Evolutionary conservation across 345 rosid species (phyloP).

Genomic region (Geranium brycei): DNA sequence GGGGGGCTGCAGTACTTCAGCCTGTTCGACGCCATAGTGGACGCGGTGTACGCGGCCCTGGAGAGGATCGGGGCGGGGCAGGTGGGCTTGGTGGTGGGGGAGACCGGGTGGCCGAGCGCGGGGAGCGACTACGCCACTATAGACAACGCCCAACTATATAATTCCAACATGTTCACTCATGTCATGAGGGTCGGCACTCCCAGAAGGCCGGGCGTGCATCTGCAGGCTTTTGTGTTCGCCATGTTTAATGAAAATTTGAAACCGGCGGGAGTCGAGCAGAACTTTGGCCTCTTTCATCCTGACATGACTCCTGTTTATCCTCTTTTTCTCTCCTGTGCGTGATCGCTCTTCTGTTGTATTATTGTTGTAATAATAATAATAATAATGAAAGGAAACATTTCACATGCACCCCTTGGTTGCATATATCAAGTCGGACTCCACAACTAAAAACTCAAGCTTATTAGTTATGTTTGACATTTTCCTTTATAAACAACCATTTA

Average conservation of each 20-base stretch:
- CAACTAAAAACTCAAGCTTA: too few species aligned
- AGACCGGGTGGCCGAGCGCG: constrained; percentile 8
- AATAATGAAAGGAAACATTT: too few species aligned
- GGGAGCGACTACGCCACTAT: constrained; percentile 4
- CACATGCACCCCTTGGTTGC: too few species aligned
- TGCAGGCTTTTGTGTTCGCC: constrained; percentile 13
- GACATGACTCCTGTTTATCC: constrained; percentile 14
- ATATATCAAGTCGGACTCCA: too few species aligned
- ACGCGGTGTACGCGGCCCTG: constrained; percentile 18
- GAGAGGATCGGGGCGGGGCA: constrained; percentile 10
- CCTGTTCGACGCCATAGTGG: constrained; percentile 26
- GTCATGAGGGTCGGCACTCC: constrained; percentile 19
- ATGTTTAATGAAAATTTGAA: constrained; percentile 20
- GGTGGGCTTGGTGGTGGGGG: constrained; percentile 1
- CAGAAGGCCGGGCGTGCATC: constrained; percentile 6
- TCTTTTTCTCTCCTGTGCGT: neutral
- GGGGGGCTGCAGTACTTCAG: constrained; percentile 16
- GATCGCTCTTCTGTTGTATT: too few species aligned
- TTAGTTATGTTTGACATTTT: too few species aligned
- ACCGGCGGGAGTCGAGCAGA: constrained; percentile 2
- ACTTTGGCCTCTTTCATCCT: constrained; percentile 18
- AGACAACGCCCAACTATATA: constrained; percentile 7
- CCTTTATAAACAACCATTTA: too few species aligned
- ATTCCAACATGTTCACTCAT: constrained; percentile 6
- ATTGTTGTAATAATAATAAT: too few species aligned